Base-by-base conservation (phyloP, 306 rosid species). In the Argentina anserina region DNA sequence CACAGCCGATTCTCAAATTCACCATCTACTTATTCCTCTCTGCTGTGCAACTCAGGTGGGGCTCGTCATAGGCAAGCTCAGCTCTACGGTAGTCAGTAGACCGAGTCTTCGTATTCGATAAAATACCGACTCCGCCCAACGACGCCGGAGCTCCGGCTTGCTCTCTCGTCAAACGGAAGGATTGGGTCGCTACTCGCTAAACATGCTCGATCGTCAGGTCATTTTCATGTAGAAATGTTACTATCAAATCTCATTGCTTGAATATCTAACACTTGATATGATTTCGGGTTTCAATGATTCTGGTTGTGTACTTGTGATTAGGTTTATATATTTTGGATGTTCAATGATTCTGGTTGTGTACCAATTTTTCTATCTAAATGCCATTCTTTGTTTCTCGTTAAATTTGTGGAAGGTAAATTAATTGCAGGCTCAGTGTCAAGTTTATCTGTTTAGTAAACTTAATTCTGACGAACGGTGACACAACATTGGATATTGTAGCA, bases 151-250 rank as follows among this genome's bases (percentile, higher is more conserved):
- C 82, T 53, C 84, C 89, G 10, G 81, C 97, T 39, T 88, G 82
- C 67, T 79, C 88, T 36, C 75, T 89, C 64, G n/a, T 76, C 64
- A 87, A 84, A 20, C 52, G 88, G 74, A 80, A 74, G 75, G 97
- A 84, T 64, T 91, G 99, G 97, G 90, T 94, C 46, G 88, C 91
- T 33, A 97, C 89, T 94, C 46, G 88, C 91, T 33, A 97, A 94
- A 84, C 97, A 94, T 61, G 97, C 97, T 15, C n/a, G n/a, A n/a
- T n/a, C 96, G 95, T 8, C 96, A 91, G 87, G 98, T 93, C 76
- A 65, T 11, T 33, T 33, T 33, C 34, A 33, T 33, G 34, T 33
- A 33, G 34, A 33, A 33, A 33, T 33, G 34, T 1, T 33, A 33
- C 34, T 33, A 33, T 2, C 4, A 1, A 33, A 2, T 33, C 34